Conservation (phyloP, 1,139 yeast genomes). For the Candida neerlandica region DNA sequence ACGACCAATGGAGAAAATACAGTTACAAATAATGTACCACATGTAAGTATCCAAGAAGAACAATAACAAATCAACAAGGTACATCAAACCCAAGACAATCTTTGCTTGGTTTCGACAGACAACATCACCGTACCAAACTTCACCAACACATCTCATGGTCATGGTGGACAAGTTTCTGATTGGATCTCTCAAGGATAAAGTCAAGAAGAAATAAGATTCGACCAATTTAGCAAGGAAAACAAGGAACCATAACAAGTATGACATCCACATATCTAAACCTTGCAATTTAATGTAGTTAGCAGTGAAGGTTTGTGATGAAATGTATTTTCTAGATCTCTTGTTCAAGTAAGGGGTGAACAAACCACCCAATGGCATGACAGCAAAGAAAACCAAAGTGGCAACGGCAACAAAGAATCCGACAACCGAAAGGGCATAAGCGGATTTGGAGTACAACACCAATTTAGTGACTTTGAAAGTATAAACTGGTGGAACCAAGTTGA, state of each 20-base stretch:
- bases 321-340: constrained; percentile 84
- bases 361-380: constrained; percentile 97
- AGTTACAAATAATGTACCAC: constrained; percentile 59
- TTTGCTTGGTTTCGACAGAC: constrained; percentile 44
- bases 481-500: constrained; percentile 42
- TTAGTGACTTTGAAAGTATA: constrained; percentile 30
- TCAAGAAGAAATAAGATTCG: constrained; percentile 54
- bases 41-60: constrained; percentile 57
- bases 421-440: constrained; percentile 81
- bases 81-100: constrained; percentile 39
- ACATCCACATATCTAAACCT: constrained; percentile 38
- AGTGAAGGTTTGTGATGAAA: constrained; percentile 71
- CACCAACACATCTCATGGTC: constrained; percentile 48
- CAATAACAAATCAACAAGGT: constrained; percentile 46
- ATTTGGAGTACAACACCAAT: constrained; percentile 56
- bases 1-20: constrained; percentile 50
- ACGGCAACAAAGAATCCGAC: constrained; percentile 90
- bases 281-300: constrained; percentile 39
- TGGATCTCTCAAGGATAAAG: constrained; percentile 51
- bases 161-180: constrained; percentile 48
- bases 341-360: constrained; percentile 91
- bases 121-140: constrained; percentile 40
- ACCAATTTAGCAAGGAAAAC: constrained; percentile 49
- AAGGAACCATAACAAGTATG: constrained; percentile 46
- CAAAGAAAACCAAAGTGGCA: constrained; percentile 79